phyloP scores from a whole-genome alignment of 345 rosid genomes.

The Eucalyptus microcorys region DNA sequence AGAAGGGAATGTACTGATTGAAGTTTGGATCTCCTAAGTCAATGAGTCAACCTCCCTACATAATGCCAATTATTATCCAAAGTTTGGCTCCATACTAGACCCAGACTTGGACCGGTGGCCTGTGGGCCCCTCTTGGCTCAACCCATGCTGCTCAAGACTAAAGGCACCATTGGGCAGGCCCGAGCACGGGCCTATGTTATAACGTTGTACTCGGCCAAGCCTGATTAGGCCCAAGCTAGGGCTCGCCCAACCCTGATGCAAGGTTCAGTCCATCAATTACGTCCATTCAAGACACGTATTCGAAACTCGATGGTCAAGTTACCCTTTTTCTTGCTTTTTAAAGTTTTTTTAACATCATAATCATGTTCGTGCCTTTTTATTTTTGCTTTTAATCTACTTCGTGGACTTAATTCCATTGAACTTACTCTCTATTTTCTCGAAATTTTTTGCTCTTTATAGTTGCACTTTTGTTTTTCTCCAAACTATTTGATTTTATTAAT shows the following conservation, averaged over 20 bases:
- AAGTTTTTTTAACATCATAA: background rate
- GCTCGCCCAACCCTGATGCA: background rate
- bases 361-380: background rate
- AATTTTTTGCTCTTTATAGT: background rate
- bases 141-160: background rate
- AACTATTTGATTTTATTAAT: background rate
- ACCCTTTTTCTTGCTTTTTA: background rate
- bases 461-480: background rate
- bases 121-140: background rate
- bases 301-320: background rate
- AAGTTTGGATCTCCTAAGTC: too few species aligned
- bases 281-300: background rate
- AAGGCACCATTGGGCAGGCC: too few species aligned
- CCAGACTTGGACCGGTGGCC: background rate
- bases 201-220: too few species aligned
- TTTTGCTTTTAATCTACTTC: background rate
- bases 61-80: too few species aligned
- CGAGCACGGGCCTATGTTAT: too few species aligned
- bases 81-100: background rate
- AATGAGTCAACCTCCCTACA: too few species aligned
- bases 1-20: too few species aligned
- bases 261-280: fast-evolving
- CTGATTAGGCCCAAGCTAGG: too few species aligned
- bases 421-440: background rate
- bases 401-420: background rate